Conservation (phyloP, 306 rosid species). For the Glycine tomentella region DNA sequence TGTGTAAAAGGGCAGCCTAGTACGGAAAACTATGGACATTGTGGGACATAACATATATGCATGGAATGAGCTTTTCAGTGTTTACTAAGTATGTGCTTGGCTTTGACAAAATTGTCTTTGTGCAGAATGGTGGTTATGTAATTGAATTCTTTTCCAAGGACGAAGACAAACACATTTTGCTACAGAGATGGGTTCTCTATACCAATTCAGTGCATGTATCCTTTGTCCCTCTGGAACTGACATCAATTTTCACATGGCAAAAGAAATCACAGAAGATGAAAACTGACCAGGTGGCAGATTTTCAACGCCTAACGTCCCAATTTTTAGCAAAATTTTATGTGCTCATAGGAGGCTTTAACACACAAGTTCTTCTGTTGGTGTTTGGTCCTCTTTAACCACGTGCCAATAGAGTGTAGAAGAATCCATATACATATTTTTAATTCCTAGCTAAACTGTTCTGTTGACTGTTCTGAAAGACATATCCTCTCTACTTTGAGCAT, state of each 20-base stretch:
- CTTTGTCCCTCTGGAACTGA: conserved; percentile 56
- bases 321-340: conserved; percentile 43
- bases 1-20: conserved; percentile 1
- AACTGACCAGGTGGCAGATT: conserved; percentile 42
- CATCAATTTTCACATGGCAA: conserved; percentile 47
- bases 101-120: conserved; percentile 15
- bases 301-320: conserved; percentile 35
- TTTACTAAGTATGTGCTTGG: conserved; percentile 33
- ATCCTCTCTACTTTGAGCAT: conserved; percentile 21
- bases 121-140: conserved; percentile 46
- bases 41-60: conserved; percentile 1
- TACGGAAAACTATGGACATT: not conserved
- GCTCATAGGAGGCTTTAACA: conserved; percentile 38
- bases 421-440: conserved; percentile 39
- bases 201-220: conserved; percentile 42
- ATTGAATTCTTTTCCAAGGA: conserved; percentile 55
- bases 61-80: not conserved
- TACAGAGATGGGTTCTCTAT: conserved; percentile 40
- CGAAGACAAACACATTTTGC: conserved; percentile 50
- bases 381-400: conserved; percentile 48
- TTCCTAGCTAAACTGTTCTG: conserved; percentile 40
- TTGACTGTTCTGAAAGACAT: conserved; percentile 13
- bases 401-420: conserved; percentile 52
- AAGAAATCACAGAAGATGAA: conserved; percentile 41
- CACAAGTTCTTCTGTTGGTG: conserved; percentile 51